Conservation (phyloP, 768 basidiomycete species). For the Calocybe cyanea region DNA sequence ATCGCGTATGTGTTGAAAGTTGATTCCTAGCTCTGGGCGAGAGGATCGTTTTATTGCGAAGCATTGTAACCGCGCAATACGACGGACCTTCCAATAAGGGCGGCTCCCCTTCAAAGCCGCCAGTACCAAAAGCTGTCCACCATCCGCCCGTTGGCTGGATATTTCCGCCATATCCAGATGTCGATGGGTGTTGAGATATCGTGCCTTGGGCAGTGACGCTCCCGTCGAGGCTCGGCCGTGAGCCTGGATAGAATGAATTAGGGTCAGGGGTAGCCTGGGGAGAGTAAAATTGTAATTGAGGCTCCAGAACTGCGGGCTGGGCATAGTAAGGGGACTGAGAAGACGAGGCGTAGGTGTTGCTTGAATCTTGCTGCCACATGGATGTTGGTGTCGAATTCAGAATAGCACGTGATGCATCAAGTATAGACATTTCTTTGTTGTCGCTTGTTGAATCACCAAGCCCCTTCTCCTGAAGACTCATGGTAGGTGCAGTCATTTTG, state of each 20-base stretch:
- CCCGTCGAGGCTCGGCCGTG: constrained; percentile 76
- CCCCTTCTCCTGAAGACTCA: constrained; percentile 28
- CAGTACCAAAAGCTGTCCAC: constrained; percentile 97
- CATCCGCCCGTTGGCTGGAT: constrained; percentile 75
- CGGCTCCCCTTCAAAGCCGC: constrained; percentile 93
- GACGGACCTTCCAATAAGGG: constrained; percentile 87
- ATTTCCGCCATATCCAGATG: constrained; percentile 60
- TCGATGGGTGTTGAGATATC: constrained; percentile 41
- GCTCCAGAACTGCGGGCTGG: constrained; percentile 45
- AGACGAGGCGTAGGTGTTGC: constrained; percentile 57
- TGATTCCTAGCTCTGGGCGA: constrained; percentile 91
- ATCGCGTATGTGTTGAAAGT: constrained; percentile 91
- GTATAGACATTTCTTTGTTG: constrained; percentile 17
- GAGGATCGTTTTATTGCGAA: constrained; percentile 2
- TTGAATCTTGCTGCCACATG: constrained; percentile 75
- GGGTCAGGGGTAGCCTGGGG: constrained; percentile 45
- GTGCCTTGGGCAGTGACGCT: constrained; percentile 54
- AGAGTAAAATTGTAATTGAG: constrained; percentile 76
- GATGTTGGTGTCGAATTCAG: constrained; percentile 4
- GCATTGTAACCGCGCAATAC: background rate
- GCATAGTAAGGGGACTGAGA: constrained; percentile 60
- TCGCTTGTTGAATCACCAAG: constrained; percentile 23
- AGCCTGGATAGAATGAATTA: constrained; percentile 61
- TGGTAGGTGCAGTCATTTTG: constrained; percentile 31
- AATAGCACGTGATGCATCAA: constrained; percentile 28